A percentile compares a stretch with the other conserved stretches of the same genome.
Conservation (phyloP, 2,329 filamentous ascomycete genomes). For the Botrytis cinerea region DNA sequence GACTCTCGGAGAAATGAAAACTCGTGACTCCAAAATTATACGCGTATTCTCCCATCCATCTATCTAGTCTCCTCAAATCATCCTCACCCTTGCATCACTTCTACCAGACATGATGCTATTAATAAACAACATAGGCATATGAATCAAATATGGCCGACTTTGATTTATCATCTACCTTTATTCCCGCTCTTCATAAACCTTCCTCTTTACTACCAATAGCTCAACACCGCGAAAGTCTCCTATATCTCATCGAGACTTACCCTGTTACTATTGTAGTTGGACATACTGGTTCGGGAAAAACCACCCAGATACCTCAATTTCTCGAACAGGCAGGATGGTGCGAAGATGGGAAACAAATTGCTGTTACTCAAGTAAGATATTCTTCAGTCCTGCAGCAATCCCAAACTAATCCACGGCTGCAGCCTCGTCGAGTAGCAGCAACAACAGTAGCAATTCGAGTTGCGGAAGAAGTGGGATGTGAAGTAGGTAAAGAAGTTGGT, state of each 20-base stretch:
- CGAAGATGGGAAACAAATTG: slow-evolving; percentile 77
- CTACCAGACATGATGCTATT: background rate
- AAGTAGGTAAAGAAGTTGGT: slow-evolving; percentile 86
- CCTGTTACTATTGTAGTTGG: slow-evolving; percentile 88
- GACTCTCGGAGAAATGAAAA: background rate
- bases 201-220: slow-evolving; percentile 82
- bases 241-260: slow-evolving; percentile 83
- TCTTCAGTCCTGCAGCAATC: background rate
- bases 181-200: slow-evolving; percentile 85
- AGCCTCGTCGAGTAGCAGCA: slow-evolving; percentile 88
- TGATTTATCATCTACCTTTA: slow-evolving; percentile 60
- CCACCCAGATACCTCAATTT: slow-evolving; percentile 92
- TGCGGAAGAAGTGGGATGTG: slow-evolving; percentile 83
- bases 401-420: slow-evolving; percentile 23
- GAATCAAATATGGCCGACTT: slow-evolving; percentile 48
- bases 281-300: slow-evolving; percentile 93
- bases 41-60: background rate
- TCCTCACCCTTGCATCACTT: slow-evolving; percentile 9
- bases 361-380: slow-evolving; percentile 76
- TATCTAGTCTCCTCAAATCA: background rate
- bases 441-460: slow-evolving; percentile 87
- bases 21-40: background rate
- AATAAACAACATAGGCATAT: background rate
- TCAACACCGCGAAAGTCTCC: slow-evolving; percentile 73
- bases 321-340: slow-evolving; percentile 90